A percentile compares a stretch with the other conserved stretches of the same genome.
Conservation (phyloP, 768 basidiomycete genomes). For the Termitomyces sp. region DNA sequence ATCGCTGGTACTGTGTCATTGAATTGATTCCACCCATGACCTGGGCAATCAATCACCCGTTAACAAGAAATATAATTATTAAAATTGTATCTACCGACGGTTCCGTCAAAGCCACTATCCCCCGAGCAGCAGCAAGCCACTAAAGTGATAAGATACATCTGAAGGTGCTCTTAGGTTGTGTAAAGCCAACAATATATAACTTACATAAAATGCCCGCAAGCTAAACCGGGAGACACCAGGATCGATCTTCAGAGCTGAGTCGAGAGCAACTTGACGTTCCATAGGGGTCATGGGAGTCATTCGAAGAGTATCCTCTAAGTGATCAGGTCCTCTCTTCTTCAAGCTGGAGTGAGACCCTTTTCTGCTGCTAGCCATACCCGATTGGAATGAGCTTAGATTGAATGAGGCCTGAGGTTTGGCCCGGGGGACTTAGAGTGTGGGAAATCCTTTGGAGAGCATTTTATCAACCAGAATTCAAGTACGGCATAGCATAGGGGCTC, state of each 20-base stretch:
- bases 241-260: constrained; percentile 37
- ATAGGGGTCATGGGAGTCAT: constrained; percentile 26
- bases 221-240: constrained; percentile 37
- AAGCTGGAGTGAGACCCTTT: constrained; percentile 18
- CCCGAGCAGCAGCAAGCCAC: constrained; percentile 47
- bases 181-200: not conserved
- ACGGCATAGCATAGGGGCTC: not conserved
- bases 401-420: too few species aligned
- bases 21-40: constrained; percentile 54
- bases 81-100: constrained; percentile 26
- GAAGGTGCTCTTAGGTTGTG: not conserved
- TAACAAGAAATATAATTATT: not conserved
- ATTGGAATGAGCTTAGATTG: not conserved
- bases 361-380: constrained; percentile 9
- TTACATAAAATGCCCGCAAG: constrained; percentile 33
- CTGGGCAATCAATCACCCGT: constrained; percentile 17
- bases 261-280: constrained; percentile 37
- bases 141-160: constrained; percentile 45
- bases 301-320: constrained; percentile 8
- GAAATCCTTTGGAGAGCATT: not conserved
- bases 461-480: not conserved
- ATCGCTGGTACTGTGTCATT: constrained; percentile 44
- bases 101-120: constrained; percentile 52
- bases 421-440: not conserved
- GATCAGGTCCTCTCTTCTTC: constrained; percentile 19